Conservation (phyloP, 2,329 filamentous ascomycete species). For the Botrytis fragariae region DNA sequence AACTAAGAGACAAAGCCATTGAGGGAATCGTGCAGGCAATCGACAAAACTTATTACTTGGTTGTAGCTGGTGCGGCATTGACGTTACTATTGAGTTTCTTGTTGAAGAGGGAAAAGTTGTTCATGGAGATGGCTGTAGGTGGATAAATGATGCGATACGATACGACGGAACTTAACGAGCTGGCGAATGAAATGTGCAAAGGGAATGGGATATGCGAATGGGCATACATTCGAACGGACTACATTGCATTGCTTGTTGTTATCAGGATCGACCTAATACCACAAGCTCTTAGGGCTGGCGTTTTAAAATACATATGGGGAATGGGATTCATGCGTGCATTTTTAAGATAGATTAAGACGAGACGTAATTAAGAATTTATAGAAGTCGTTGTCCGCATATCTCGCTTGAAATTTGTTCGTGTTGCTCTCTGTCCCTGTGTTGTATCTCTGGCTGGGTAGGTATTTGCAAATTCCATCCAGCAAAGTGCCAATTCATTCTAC, state of each 20-base stretch:
- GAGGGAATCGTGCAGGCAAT: slow-evolving; percentile 36
- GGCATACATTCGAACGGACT: neutral
- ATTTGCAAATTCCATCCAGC: neutral
- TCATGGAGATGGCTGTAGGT: slow-evolving; percentile 20
- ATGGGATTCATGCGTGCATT: neutral
- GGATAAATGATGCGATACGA: neutral
- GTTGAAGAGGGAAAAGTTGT: slow-evolving; percentile 34
- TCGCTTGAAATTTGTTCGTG: neutral
- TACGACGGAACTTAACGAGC: neutral
- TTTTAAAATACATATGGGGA: neutral
- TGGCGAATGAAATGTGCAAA: neutral
- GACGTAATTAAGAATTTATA: neutral
- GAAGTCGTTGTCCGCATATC: neutral
- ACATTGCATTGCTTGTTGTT: neutral
- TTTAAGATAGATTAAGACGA: neutral
- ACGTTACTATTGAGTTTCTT: slow-evolving; percentile 30
- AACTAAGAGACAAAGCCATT: slow-evolving; percentile 27
- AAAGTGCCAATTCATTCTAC: neutral
- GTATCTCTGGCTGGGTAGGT: neutral
- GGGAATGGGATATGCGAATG: neutral
- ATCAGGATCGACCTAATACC: neutral
- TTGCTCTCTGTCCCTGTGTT: neutral
- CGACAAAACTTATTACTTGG: slow-evolving; percentile 32
- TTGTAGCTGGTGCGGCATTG: slow-evolving; percentile 35
- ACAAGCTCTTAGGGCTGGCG: neutral